A percentile compares a stretch with the other conserved stretches of the same genome.
Evolutionary conservation across 345 rosid species (phyloP).

Genomic region (Camelina sativa): DNA sequence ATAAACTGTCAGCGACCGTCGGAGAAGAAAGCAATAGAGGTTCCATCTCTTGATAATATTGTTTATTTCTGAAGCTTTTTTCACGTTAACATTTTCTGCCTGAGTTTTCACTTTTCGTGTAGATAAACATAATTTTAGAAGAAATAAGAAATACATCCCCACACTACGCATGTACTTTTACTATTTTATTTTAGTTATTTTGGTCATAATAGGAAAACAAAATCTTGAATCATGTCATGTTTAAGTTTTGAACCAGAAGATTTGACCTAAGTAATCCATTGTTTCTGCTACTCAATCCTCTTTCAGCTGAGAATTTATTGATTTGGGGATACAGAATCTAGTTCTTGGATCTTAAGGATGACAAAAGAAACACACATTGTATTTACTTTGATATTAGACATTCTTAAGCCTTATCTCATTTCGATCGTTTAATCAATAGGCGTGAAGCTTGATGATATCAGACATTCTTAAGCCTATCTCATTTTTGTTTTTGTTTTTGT

Average conservation of each 20-base stretch:
- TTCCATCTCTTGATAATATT: slow-evolving; percentile 28
- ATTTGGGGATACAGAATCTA: too few species aligned
- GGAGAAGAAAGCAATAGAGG: slow-evolving; percentile 40
- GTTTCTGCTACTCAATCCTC: not conserved
- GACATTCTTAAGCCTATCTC: too few species aligned
- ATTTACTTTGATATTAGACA: not conserved
- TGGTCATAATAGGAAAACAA: not conserved
- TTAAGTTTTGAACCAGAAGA: not conserved
- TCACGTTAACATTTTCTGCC: slow-evolving; percentile 10
- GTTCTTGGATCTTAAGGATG: too few species aligned
- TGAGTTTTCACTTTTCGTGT: slow-evolving; percentile 29
- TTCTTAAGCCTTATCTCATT: not conserved
- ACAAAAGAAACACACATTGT: not conserved
- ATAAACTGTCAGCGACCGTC: slow-evolving; percentile 55
- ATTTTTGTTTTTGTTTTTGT: not conserved
- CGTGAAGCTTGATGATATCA: slow-evolving; percentile 3
- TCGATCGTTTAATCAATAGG: not conserved
- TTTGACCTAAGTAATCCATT: not conserved
- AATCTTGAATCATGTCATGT: not conserved
- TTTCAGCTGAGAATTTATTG: too few species aligned
- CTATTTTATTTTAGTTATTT: not conserved
- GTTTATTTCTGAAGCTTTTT: slow-evolving; percentile 9
- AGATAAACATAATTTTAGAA: slow-evolving; percentile 28
- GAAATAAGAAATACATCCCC: slow-evolving; percentile 23
- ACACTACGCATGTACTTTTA: not conserved